Base-by-base conservation (phyloP, 768 basidiomycete genomes). In the Termitomyces sp. region DNA sequence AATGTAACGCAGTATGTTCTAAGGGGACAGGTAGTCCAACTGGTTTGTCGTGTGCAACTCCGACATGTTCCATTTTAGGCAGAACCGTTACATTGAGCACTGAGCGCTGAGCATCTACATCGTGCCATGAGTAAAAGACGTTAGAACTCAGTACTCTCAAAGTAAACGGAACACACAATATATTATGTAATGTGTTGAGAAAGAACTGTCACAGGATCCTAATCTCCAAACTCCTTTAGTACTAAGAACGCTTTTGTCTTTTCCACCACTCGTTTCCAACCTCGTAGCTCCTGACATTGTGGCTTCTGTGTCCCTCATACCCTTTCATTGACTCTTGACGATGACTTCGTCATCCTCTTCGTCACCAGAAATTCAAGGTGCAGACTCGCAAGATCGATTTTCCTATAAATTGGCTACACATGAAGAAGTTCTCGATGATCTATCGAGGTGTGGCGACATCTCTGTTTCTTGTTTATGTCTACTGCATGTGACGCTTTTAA, bases 341-440 rank as follows among this genome's bases (percentile, higher is more conserved):
- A 91, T 90, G 89, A 76, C 86, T 31, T 87, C 87, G 27, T 88
- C 88, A 43, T 88, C 88, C 7, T 87, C 86, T 29, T 89, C 88
- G 57, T 89, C 88, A 40, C 87, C 88, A 59, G 88, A 90, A 76
- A 82, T 87, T 60, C 69, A 78, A 54, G 64, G 65, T 43, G 54
- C 69, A 56, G 72, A 76, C 52, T 60, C 70, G 18, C 68, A 68
- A 56, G 63, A 60, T 55, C 68, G 66, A 23, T 81, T 80, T 66
- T 79, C 79, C 33, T 88, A 88, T 71, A 86, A 88, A 66, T 78
- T 86, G 71, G 85, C 86, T 58, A 83, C 83, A 38, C 85, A 90
- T 58, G 89, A 91, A 22, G 90, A 94, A 70, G 89, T 93, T 52
- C 80, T 95, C 50, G 93, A 94, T 67, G 93, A 95, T 74, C 82